These are phyloP conservation scores for Neopestalotiopsis clavispora DNA, from an alignment of 2,329 filamentous ascomycete species.

Conservation along the genomic window DNA sequence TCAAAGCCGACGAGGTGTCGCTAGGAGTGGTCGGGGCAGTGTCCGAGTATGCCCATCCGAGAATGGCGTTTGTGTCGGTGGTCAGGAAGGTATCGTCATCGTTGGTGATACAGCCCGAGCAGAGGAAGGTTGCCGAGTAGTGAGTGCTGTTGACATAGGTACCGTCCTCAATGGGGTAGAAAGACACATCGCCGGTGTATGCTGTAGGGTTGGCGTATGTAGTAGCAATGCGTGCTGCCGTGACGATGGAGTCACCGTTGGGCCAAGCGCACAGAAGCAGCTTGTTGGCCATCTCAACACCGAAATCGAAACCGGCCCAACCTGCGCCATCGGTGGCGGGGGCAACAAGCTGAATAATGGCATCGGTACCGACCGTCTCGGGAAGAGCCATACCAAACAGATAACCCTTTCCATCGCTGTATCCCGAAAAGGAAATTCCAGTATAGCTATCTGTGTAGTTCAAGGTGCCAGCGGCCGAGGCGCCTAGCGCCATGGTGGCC, in stretches of 20 bases:
- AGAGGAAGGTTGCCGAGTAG: conserved; percentile 59
- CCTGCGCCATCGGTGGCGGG: conserved; percentile 46
- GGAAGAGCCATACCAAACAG: conserved; percentile 57
- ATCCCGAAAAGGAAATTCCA: conserved; percentile 49
- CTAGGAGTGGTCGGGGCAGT: conserved; percentile 36
- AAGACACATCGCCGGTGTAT: conserved; percentile 46
- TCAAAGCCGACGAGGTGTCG: conserved; percentile 38
- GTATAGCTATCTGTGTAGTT: conserved; percentile 48
- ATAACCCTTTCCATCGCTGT: conserved; percentile 41
- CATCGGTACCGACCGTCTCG: conserved; percentile 51
- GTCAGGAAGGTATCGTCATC: conserved; percentile 37
- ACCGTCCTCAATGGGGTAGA: conserved; percentile 52
- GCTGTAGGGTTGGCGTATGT: conserved; percentile 52
- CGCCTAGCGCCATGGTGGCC: conserved; percentile 29
- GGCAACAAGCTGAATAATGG: conserved; percentile 58
- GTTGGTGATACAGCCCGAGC: conserved; percentile 45
- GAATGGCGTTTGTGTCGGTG: conserved; percentile 30
- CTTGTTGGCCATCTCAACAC: conserved; percentile 50
- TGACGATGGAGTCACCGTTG: conserved; percentile 45
- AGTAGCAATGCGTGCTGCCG: conserved; percentile 35
- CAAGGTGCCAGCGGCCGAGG: conserved; percentile 19
- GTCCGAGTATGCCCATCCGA: conserved; percentile 46
- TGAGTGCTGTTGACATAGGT: conserved; percentile 58
- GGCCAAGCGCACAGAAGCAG: conserved; percentile 57
- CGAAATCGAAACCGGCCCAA: conserved; percentile 54